Conservation (phyloP, 2,329 filamentous ascomycete species). For the Pseudogymnoascus sp. region DNA sequence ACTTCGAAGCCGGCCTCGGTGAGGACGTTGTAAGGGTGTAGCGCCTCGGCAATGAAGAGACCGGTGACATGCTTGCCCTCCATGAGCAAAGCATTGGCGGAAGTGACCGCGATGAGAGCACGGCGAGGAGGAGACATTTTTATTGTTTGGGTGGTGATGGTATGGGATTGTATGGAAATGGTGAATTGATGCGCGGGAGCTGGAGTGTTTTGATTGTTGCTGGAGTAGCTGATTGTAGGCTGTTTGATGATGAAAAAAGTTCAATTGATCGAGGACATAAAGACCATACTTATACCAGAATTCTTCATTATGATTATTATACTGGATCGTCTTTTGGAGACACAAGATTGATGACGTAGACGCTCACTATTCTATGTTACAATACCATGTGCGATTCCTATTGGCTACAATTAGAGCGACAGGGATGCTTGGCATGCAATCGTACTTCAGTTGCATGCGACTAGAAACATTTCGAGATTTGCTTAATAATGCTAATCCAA, state of each 20-base stretch:
- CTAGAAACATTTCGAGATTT: neutral
- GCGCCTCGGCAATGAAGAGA: slow-evolving; percentile 41
- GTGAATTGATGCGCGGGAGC: neutral
- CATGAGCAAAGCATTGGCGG: slow-evolving; percentile 35
- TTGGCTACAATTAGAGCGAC: neutral
- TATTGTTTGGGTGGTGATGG: neutral
- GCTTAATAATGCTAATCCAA: neutral
- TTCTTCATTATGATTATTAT: neutral
- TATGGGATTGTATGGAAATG: neutral
- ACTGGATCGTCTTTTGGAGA: neutral
- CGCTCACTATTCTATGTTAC: neutral
- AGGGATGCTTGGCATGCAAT: neutral
- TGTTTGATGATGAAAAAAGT: neutral
- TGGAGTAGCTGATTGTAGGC: neutral
- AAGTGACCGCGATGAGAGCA: slow-evolving; percentile 38
- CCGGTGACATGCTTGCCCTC: slow-evolving; percentile 35
- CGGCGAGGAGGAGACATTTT: slow-evolving; percentile 31
- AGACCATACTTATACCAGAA: neutral
- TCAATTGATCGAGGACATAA: neutral
- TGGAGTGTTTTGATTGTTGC: neutral
- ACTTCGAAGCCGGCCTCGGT: slow-evolving; percentile 39
- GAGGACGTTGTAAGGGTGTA: slow-evolving; percentile 42
- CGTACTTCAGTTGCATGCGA: neutral
- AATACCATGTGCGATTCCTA: neutral
- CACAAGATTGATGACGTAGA: neutral